Evolutionary conservation across 768 basidiomycete genomes (phyloP).

Genomic region (Mycena metata): DNA sequence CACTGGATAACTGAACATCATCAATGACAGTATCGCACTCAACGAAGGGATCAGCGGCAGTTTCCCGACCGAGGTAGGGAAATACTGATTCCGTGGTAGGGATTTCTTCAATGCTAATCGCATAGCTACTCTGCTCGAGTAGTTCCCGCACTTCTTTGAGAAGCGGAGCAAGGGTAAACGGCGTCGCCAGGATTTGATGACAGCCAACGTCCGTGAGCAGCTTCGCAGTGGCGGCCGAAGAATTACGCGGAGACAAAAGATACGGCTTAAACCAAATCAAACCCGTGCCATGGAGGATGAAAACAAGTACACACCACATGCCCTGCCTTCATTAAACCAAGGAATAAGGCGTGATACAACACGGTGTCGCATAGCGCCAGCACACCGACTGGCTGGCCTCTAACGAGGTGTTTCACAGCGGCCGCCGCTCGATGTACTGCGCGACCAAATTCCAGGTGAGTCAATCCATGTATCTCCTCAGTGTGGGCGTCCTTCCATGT

Average conservation of each 20-base stretch:
- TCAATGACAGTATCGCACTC: background rate
- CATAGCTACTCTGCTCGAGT: background rate
- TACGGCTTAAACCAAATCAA: background rate
- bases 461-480: background rate
- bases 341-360: background rate
- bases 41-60: background rate
- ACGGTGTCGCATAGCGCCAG: background rate
- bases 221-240: background rate
- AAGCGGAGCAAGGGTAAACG: background rate
- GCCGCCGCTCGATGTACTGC: background rate
- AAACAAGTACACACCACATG: background rate
- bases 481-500: background rate
- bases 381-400: background rate
- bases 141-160: background rate
- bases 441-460: background rate
- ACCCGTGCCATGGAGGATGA: background rate
- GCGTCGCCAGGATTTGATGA: background rate
- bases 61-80: background rate
- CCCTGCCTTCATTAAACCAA: background rate
- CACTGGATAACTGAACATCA: background rate
- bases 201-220: background rate
- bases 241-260: background rate
- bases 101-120: background rate
- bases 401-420: no score
- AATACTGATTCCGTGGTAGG: background rate